Conservation (phyloP, 106 monocot genomes). For the Cymbidium sinense region DNA sequence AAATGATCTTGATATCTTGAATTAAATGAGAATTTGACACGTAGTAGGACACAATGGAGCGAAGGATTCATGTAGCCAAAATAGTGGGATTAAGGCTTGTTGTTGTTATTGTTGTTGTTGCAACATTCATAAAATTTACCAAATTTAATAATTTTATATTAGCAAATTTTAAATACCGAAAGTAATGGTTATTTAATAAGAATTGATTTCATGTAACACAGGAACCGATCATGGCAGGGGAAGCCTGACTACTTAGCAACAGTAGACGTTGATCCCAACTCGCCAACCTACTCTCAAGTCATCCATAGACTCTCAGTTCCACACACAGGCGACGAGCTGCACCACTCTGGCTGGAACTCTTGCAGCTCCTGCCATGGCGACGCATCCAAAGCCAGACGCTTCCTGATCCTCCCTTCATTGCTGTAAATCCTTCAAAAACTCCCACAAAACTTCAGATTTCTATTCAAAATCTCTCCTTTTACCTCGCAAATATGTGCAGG, state of each 20-base stretch:
- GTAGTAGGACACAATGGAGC: no score
- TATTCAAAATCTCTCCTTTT: background rate
- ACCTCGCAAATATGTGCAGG: slow-evolving; percentile 19
- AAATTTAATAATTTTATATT: no score
- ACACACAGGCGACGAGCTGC: slow-evolving; percentile 80
- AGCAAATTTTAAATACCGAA: no score
- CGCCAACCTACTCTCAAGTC: slow-evolving; percentile 81
- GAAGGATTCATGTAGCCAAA: no score
- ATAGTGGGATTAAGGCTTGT: no score
- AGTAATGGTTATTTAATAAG: no score
- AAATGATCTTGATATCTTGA: no score
- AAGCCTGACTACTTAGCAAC: slow-evolving; percentile 91
- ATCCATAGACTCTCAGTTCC: slow-evolving; percentile 73
- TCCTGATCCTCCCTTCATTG: slow-evolving; percentile 80
- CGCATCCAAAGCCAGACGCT: slow-evolving; percentile 50
- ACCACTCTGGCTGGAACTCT: slow-evolving; percentile 96
- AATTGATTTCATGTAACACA: slow-evolving; percentile 10
- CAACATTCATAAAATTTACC: no score
- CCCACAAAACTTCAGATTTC: background rate
- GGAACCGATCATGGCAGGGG: slow-evolving; percentile 50
- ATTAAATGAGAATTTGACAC: no score
- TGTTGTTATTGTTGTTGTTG: no score
- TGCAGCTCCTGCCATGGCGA: slow-evolving; percentile 99
- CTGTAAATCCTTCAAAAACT: slow-evolving; percentile 33
- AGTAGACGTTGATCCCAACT: slow-evolving; percentile 80